Evolutionary conservation across 257 asterid genomes (phyloP).

Genomic region (Nicotiana otophora): DNA sequence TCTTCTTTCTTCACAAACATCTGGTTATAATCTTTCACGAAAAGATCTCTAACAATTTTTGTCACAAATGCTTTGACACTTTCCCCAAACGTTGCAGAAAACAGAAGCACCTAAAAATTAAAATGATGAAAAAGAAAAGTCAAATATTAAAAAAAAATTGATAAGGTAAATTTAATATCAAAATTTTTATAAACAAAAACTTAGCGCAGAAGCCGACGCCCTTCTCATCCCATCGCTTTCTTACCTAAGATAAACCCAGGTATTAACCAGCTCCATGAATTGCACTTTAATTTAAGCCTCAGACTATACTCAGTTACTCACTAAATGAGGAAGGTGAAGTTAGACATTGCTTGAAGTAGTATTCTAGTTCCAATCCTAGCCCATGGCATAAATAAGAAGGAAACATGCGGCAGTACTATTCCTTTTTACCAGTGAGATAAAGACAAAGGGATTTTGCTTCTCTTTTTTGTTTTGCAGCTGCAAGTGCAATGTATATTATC

Average conservation of each 20-base stretch:
- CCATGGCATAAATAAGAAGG: not conserved
- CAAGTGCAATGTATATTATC: too few relatives aligned
- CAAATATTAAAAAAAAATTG: too few relatives aligned
- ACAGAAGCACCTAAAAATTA: conserved; percentile 37
- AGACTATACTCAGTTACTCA: not conserved
- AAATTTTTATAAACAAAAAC: not conserved
- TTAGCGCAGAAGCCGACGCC: not conserved
- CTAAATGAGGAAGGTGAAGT: not conserved
- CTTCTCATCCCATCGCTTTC: not conserved
- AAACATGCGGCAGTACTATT: not conserved
- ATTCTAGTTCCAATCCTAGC: not conserved
- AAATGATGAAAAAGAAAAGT: not conserved
- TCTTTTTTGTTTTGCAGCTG: too few relatives aligned
- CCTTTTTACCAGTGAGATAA: too few relatives aligned
- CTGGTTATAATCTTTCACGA: conserved; percentile 60
- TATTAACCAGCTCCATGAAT: not conserved
- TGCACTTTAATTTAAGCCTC: not conserved
- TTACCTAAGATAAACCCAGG: not conserved
- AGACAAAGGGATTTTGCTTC: too few relatives aligned
- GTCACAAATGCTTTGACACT: conserved; percentile 55
- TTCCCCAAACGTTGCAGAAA: conserved; percentile 70
- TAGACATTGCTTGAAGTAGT: not conserved
- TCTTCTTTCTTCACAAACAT: conserved; percentile 62
- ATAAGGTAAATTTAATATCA: not conserved
- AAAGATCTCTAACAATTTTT: conserved; percentile 36